These are phyloP conservation scores for Pseudonitzschia pungens DNA, from an alignment of 108 stramenopile genomes.

Conservation along the genomic window DNA sequence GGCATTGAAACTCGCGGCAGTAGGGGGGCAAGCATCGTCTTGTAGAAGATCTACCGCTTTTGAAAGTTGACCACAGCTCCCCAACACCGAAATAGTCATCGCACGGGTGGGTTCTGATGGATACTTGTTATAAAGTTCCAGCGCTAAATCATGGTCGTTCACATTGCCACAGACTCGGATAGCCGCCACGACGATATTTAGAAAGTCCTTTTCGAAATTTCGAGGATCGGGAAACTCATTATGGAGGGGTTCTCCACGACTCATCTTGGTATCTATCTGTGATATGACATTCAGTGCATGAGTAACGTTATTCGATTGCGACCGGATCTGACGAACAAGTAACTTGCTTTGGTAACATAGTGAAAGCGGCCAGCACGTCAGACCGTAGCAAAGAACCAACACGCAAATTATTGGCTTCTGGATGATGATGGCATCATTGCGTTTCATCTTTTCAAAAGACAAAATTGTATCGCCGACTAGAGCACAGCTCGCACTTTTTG, in stretches of 20 bases:
- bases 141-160: slow-evolving; percentile 13
- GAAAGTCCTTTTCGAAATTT: background rate
- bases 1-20: slow-evolving; percentile 36
- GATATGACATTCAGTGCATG: slow-evolving; percentile 13
- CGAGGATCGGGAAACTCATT: background rate
- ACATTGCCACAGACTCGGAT: slow-evolving; percentile 26
- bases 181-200: slow-evolving; percentile 19
- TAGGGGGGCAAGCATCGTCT: background rate
- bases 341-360: slow-evolving; percentile 12
- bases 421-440: background rate
- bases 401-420: background rate
- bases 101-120: slow-evolving; percentile 23
- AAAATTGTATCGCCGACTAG: no score
- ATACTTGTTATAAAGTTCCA: slow-evolving; percentile 14
- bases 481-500: no score
- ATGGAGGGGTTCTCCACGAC: background rate
- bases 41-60: slow-evolving; percentile 15
- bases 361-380: slow-evolving; percentile 3
- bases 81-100: slow-evolving; percentile 32
- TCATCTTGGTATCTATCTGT: background rate
- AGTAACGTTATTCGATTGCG: slow-evolving; percentile 21
- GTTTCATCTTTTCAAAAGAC: background rate
- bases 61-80: background rate
- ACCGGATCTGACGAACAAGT: slow-evolving; percentile 21
- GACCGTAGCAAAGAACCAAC: slow-evolving; percentile 6